Evolutionary conservation across 2,329 filamentous ascomycete species (phyloP).

Genomic region (Venturia aucupariae): DNA sequence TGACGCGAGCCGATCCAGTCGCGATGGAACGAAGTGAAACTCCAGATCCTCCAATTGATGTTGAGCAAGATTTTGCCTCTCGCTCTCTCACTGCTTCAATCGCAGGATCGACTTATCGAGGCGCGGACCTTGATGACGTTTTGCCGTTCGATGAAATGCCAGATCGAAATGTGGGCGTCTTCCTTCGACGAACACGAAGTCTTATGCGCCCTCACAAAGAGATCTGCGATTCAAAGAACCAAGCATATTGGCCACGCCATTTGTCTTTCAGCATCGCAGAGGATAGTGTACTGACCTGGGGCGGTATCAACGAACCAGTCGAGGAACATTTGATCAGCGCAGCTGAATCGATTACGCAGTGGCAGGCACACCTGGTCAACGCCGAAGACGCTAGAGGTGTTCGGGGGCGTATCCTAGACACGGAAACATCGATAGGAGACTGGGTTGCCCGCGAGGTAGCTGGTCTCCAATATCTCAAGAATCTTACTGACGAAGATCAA

Average conservation of each 20-base stretch:
- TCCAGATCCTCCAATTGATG: conserved; percentile 16
- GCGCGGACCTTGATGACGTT: conserved; percentile 49
- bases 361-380: conserved; percentile 25
- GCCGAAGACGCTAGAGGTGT: conserved; percentile 49
- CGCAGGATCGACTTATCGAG: conserved; percentile 50
- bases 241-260: conserved; percentile 59
- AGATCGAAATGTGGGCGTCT: conserved; percentile 35
- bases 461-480: conserved; percentile 50
- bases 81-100: conserved; percentile 41
- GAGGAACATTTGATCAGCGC: neutral
- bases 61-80: conserved; percentile 18
- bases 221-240: conserved; percentile 31
- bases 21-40: conserved; percentile 18
- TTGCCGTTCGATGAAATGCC: conserved; percentile 42
- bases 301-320: conserved; percentile 27
- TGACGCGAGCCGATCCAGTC: conserved; percentile 17
- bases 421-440: conserved; percentile 46
- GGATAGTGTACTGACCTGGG: conserved; percentile 63
- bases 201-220: conserved; percentile 22
- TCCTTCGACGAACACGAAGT: conserved; percentile 56
- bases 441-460: conserved; percentile 54
- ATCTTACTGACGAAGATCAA: conserved; percentile 52
- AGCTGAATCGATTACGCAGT: neutral
- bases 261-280: conserved; percentile 69
- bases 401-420: conserved; percentile 41